Evolutionary conservation across 139 green algal species (phyloP), one percentile per base, ranked within the genome.

Genomic region (Haematococcus sp.): DNA sequence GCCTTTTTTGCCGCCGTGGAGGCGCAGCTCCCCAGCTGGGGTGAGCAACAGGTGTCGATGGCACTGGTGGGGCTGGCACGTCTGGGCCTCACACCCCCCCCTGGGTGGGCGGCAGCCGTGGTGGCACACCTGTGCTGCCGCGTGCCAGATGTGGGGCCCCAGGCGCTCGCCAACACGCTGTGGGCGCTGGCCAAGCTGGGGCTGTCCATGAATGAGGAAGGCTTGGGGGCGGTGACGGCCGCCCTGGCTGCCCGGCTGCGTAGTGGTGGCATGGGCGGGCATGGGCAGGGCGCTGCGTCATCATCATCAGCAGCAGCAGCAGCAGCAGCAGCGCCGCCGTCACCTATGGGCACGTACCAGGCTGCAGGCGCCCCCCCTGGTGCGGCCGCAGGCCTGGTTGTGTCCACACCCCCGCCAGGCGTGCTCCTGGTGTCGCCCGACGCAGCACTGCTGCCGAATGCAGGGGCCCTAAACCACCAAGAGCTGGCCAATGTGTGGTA

Each of bases 81-180:
- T 35, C 63, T 81, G 40, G 63, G 43, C 23, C 40, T 63, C 5
- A 69, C 60, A 11, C 76, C 76, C 22, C 63, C 69, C 0, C 52
- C 70, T 0, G 34, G 22, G 0, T 81, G 76, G 76, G 74, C 70
- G 63, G 28, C 63, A 2, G 61, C 34, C 22, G 25, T 74, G 15
- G 23, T 74, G 25, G 70, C 54, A 35, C 76, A 81, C 70, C 49
- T 81, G 22, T 59, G 66, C 63, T 25, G 22, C 3, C 13, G 3
- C 17, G 4, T 51, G 32, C 31, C 32, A 5, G 2, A n/a, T 17
- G 9, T 16, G 17, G 19, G 64, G 40, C 4, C 30, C 44, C 61
- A 77, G 46, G 72, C 72, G 4, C 72, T 77, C 5, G 30, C 60
- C 28, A 77, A 77, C 72, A 72, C 31, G 60, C 40, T 77, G 43